Conservation (phyloP, 2,329 filamentous ascomycete genomes). For the Colletotrichum salicis region DNA sequence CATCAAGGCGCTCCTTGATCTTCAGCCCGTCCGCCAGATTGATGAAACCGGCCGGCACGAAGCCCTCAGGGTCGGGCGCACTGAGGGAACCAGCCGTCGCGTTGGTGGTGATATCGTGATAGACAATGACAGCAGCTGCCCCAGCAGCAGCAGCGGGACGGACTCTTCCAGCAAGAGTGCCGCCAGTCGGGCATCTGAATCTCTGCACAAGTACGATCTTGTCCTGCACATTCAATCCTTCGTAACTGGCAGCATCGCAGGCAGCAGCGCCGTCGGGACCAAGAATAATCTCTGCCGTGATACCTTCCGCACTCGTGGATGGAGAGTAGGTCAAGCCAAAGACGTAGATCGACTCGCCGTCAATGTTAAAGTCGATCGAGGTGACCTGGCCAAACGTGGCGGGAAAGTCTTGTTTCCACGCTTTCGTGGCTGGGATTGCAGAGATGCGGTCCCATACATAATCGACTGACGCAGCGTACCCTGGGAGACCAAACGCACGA, state of each 20-base stretch:
- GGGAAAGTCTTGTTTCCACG: slow-evolving; percentile 58
- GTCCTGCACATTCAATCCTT: slow-evolving; percentile 40
- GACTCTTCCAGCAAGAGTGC: slow-evolving; percentile 46
- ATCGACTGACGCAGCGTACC: slow-evolving; percentile 48
- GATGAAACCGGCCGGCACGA: slow-evolving; percentile 44
- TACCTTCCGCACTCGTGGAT: slow-evolving; percentile 55
- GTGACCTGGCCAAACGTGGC: slow-evolving; percentile 42
- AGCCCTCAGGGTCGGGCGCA: slow-evolving; percentile 42
- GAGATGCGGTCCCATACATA: slow-evolving; percentile 43
- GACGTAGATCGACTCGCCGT: slow-evolving; percentile 41
- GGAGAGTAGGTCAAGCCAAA: slow-evolving; percentile 57
- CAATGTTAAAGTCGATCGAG: slow-evolving; percentile 37
- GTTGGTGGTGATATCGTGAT: slow-evolving; percentile 45
- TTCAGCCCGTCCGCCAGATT: slow-evolving; percentile 52
- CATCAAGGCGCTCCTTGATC: slow-evolving; percentile 50
- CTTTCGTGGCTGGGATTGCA: slow-evolving; percentile 41
- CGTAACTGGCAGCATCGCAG: slow-evolving; percentile 43
- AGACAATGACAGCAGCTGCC: slow-evolving; percentile 45
- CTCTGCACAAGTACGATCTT: slow-evolving; percentile 49
- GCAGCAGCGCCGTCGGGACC: slow-evolving; percentile 42
- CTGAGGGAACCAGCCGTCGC: slow-evolving; percentile 46
- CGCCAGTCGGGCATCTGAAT: slow-evolving; percentile 44
- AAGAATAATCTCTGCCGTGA: slow-evolving; percentile 47
- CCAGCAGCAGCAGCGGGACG: slow-evolving; percentile 44
- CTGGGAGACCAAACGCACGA: slow-evolving; percentile 44